Evolutionary conservation across 345 rosid genomes (phyloP).

Genomic region (Syzygium aqueum): DNA sequence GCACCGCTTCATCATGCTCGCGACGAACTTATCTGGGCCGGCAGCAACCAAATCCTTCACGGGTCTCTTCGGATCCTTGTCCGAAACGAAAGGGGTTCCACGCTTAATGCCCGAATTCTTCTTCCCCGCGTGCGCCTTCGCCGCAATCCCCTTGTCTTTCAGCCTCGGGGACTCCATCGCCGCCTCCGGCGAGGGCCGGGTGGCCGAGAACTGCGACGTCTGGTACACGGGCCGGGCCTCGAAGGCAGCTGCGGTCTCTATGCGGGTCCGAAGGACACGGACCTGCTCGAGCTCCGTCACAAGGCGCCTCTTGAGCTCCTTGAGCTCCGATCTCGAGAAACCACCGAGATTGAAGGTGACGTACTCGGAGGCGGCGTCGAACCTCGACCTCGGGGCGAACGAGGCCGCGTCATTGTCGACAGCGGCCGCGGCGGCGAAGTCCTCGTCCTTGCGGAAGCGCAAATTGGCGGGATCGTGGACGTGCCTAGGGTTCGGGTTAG

Average conservation of each 20-base stretch:
- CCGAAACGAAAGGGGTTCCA: background rate
- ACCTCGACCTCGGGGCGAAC: slow-evolving; percentile 2
- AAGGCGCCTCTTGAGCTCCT: slow-evolving; percentile 27
- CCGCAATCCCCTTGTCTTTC: background rate
- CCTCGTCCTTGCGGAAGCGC: slow-evolving; percentile 7
- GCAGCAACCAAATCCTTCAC: background rate
- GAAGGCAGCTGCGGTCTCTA: slow-evolving; percentile 2
- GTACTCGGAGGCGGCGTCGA: slow-evolving; percentile 3
- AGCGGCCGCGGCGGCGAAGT: background rate
- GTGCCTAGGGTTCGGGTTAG: slow-evolving; percentile 1
- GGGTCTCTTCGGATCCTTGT: slow-evolving; percentile 6
- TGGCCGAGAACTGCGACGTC: slow-evolving; percentile 1
- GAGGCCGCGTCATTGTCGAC: slow-evolving; percentile 6
- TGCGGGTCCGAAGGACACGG: slow-evolving; percentile 15
- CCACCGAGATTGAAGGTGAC: slow-evolving; percentile 17
- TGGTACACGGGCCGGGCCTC: slow-evolving; percentile 7
- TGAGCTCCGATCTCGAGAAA: slow-evolving; percentile 17
- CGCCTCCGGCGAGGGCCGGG: background rate
- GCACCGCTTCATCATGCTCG: slow-evolving; percentile 21
- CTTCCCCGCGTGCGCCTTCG: slow-evolving; percentile 2
- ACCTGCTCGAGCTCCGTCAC: slow-evolving; percentile 30
- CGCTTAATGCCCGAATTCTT: slow-evolving; percentile 16
- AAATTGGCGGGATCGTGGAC: slow-evolving; percentile 1
- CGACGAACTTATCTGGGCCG: background rate
- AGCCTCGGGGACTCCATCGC: slow-evolving; percentile 1